Conservation (phyloP, 1,139 yeast genomes). For the Geotrichum cucujoidarum region DNA sequence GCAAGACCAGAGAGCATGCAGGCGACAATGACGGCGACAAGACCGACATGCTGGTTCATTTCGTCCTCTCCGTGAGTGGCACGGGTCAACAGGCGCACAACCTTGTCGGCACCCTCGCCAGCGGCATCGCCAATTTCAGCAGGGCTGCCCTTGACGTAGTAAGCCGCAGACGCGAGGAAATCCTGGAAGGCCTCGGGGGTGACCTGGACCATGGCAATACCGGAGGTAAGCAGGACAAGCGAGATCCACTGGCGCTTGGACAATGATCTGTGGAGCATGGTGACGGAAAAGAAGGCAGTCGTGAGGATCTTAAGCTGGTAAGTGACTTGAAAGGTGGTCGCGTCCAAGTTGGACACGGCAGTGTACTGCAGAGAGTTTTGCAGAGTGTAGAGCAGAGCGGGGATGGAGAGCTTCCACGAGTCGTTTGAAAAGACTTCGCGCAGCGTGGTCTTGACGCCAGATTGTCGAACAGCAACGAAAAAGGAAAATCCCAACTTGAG, state of each 20-base stretch:
- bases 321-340: constrained; percentile 43
- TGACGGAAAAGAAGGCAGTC: constrained; percentile 42
- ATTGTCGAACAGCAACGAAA: constrained; percentile 27
- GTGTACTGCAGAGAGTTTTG: constrained; percentile 42
- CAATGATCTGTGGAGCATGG: constrained; percentile 37
- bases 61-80: constrained; percentile 21
- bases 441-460: constrained; percentile 28
- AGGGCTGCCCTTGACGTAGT: constrained; percentile 16
- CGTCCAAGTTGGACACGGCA: constrained; percentile 42
- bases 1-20: constrained; percentile 41
- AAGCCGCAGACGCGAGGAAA: constrained; percentile 21
- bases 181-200: constrained; percentile 33
- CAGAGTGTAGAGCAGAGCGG: constrained; percentile 41
- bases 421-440: constrained; percentile 37
- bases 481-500: constrained; percentile 37
- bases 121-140: constrained; percentile 2
- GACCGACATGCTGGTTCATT: constrained; percentile 34
- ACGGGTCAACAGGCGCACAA: constrained; percentile 3
- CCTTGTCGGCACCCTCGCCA: constrained; percentile 1
- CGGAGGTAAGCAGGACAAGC: constrained; percentile 37
- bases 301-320: constrained; percentile 43
- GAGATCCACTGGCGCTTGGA: constrained; percentile 38
- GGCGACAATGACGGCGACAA: constrained; percentile 39
- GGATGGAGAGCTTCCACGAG: constrained; percentile 41
- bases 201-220: constrained; percentile 42